These are phyloP conservation scores for Allium sativum DNA, from an alignment of 106 monocot genomes.

Conservation along the genomic window DNA sequence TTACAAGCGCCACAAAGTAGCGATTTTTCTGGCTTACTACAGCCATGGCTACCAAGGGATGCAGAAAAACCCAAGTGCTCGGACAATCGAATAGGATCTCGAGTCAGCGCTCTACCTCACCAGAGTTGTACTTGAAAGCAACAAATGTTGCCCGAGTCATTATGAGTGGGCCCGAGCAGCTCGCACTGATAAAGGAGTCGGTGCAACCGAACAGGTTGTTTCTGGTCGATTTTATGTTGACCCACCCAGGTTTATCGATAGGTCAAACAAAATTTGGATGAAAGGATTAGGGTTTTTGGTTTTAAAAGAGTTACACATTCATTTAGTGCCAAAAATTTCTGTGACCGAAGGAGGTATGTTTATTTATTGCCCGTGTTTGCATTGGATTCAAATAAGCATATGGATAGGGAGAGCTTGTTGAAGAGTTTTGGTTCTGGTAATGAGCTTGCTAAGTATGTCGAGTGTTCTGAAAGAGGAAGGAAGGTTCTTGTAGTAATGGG, in stretches of 20 bases:
- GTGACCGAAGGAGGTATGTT: constrained; percentile 79
- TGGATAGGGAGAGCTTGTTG: constrained; percentile 53
- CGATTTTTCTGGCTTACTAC: constrained; percentile 78
- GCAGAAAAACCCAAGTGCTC: constrained; percentile 98
- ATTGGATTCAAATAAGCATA: constrained; percentile 59
- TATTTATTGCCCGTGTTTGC: constrained; percentile 88
- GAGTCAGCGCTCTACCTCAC: constrained; percentile 82
- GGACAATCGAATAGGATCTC: constrained; percentile 86
- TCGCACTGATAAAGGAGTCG: constrained; percentile 93
- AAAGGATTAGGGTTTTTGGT: constrained; percentile 70
- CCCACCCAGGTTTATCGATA: constrained; percentile 47
- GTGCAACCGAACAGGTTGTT: constrained; percentile 83
- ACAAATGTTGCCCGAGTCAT: constrained; percentile 54
- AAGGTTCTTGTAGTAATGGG: constrained; percentile 47
- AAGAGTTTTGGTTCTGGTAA: constrained; percentile 62
- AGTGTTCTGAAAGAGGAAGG: constrained; percentile 77
- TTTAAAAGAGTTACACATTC: constrained; percentile 63
- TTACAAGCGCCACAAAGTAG: constrained; percentile 85
- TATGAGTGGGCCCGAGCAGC: constrained; percentile 94
- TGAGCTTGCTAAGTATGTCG: constrained; percentile 57
- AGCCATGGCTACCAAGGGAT: constrained; percentile 94
- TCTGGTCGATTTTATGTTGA: constrained; percentile 88
- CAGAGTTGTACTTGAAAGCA: constrained; percentile 63
- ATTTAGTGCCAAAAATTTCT: constrained; percentile 94
- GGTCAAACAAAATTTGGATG: constrained; percentile 54